A percentile compares a stretch with the other conserved stretches of the same genome.
Evolutionary conservation across 106 monocot genomes (phyloP).

Genomic region (Platanthera guangdongensis): DNA sequence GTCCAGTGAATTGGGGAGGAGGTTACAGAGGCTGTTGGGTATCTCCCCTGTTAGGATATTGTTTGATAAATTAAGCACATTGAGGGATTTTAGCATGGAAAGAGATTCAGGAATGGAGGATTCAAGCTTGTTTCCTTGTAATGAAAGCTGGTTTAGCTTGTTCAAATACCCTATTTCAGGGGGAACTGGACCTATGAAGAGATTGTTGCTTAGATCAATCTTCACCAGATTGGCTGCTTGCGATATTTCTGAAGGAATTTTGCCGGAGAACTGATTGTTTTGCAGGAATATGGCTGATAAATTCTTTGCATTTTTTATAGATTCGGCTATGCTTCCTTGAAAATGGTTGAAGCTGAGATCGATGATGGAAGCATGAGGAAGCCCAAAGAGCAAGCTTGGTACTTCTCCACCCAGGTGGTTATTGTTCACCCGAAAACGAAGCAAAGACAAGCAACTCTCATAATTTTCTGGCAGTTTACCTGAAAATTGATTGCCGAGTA

Average conservation of each 20-base stretch:
- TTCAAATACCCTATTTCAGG: conserved; percentile 42
- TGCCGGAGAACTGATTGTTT: conserved; percentile 58
- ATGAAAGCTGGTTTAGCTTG: conserved; percentile 58
- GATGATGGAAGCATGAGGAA: conserved; percentile 66
- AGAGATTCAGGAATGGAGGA: conserved; percentile 71
- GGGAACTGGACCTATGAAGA: conserved; percentile 65
- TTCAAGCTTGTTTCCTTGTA: conserved; percentile 62
- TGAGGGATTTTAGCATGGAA: conserved; percentile 59
- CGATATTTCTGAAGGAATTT: conserved; percentile 51
- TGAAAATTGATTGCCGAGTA: conserved; percentile 57
- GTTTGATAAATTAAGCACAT: conserved; percentile 88
- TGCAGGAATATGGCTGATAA: conserved; percentile 64
- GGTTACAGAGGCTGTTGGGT: conserved; percentile 58
- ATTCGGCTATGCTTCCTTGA: conserved; percentile 44
- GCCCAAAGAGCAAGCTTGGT: conserved; percentile 46
- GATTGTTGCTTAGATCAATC: conserved; percentile 84
- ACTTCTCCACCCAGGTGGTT: conserved; percentile 54
- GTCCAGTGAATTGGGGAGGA: conserved; percentile 83
- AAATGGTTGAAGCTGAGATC: conserved; percentile 70
- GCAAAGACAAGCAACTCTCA: conserved; percentile 38
- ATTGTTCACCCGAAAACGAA: conserved; percentile 72
- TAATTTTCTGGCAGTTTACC: conserved; percentile 53
- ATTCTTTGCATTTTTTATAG: conserved; percentile 66
- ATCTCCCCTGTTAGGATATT: conserved; percentile 77
- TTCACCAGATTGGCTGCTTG: conserved; percentile 48